Percentiles rank a stretch among this genome's conserved stretches.
These are phyloP conservation scores for Salvia miltiorrhiza DNA, from an alignment of 257 asterid species.

Conservation along the genomic window DNA sequence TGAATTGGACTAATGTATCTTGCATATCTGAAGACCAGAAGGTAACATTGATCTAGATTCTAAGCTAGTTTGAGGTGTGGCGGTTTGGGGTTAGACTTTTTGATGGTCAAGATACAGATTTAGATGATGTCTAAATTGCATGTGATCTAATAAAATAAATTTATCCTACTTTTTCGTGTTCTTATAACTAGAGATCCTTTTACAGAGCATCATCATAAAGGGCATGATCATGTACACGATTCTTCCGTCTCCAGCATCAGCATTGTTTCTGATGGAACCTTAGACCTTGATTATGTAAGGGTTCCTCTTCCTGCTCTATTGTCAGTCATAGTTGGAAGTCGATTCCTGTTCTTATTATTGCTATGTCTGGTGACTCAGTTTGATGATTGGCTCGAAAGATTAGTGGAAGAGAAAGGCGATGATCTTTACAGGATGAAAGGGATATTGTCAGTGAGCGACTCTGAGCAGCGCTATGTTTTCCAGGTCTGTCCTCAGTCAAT, in stretches of 20 bases:
- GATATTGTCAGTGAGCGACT: slow-evolving; percentile 64
- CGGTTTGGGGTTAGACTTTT: too few species aligned
- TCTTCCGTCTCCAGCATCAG: slow-evolving; percentile 92
- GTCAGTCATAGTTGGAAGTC: neutral
- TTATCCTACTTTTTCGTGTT: too few species aligned
- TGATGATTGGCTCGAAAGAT: slow-evolving; percentile 93
- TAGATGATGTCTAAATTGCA: too few species aligned
- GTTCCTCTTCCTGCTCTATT: slow-evolving; percentile 11
- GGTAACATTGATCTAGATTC: too few species aligned
- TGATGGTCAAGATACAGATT: too few species aligned
- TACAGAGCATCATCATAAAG: slow-evolving; percentile 67
- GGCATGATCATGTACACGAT: slow-evolving; percentile 72
- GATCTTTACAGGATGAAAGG: slow-evolving; percentile 95
- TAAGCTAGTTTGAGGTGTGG: too few species aligned
- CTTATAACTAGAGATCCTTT: slow-evolving; percentile 2
- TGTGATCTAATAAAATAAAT: too few species aligned
- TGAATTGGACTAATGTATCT: too few species aligned
- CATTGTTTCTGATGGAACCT: slow-evolving; percentile 83
- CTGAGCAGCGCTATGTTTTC: slow-evolving; percentile 81
- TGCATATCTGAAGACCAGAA: too few species aligned
- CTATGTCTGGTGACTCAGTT: slow-evolving; percentile 43
- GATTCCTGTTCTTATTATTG: neutral
- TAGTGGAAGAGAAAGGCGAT: slow-evolving; percentile 87
- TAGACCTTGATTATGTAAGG: slow-evolving; percentile 88
- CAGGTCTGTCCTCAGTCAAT: slow-evolving; percentile 72